phyloP scores from a whole-genome alignment of 1,284 basidiomycete genomes.

The Sporisorium sorghi region DNA sequence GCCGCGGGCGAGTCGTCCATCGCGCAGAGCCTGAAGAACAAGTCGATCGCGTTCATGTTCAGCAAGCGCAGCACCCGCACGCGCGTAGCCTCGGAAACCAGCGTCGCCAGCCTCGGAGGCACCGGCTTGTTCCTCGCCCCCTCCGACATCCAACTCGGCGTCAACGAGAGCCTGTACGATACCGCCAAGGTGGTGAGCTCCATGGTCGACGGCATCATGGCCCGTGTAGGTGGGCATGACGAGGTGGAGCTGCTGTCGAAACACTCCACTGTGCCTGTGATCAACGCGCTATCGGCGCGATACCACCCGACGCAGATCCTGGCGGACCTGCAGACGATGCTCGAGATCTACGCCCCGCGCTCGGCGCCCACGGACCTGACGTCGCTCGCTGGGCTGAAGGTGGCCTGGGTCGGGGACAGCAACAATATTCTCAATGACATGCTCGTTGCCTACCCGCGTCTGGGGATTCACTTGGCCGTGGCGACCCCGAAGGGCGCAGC shows the following conservation, averaged over 20 bases:
- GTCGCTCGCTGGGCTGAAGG: conserved; percentile 67
- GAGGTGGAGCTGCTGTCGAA: conserved; percentile 91
- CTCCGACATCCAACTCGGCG: conserved; percentile 93
- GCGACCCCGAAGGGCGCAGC: conserved; percentile 78
- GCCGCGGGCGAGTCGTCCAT: conserved; percentile 38
- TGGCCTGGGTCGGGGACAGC: conserved; percentile 91
- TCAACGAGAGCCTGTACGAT: conserved; percentile 90
- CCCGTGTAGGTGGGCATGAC: conserved; percentile 88
- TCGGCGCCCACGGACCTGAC: conserved; percentile 71
- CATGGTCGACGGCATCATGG: conserved; percentile 98
- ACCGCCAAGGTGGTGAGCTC: conserved; percentile 84
- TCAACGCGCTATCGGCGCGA: conserved; percentile 93
- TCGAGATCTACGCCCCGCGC: conserved; percentile 75
- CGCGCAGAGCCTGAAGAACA: conserved; percentile 77
- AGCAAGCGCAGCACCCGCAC: conserved; percentile 94
- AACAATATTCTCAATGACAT: conserved; percentile 98
- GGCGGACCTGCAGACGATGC: conserved; percentile 89
- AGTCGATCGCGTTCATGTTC: conserved; percentile 89
- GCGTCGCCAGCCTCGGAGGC: conserved; percentile 72
- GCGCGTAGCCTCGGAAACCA: conserved; percentile 86
- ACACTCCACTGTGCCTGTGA: conserved; percentile 89
- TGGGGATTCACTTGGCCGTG: conserved; percentile 87
- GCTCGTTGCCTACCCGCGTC: conserved; percentile 90
- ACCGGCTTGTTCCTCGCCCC: conserved; percentile 90
- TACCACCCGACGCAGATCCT: conserved; percentile 98